Conservation (phyloP, 257 asterid species). For the Nicotiana knightiana region DNA sequence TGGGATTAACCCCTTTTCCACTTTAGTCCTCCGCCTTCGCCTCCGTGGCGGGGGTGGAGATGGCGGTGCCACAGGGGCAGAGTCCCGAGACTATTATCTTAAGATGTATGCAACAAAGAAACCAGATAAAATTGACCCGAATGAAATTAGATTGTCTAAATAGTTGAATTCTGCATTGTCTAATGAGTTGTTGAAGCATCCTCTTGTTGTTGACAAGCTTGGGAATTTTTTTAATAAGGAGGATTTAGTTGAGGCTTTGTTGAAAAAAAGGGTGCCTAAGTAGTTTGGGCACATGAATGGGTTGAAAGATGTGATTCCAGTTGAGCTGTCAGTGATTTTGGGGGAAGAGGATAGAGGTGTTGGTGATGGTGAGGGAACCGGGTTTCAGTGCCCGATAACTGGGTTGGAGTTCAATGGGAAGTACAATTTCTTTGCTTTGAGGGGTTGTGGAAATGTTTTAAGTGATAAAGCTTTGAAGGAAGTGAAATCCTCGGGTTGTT, state of each 20-base stretch:
- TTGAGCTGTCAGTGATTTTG: conserved; percentile 47
- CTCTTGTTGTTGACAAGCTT: conserved; percentile 65
- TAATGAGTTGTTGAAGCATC: conserved; percentile 68
- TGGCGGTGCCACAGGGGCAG: conserved; percentile 95
- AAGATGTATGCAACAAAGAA: conserved; percentile 82
- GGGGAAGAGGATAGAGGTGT: conserved; percentile 30
- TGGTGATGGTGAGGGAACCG: conserved; percentile 18
- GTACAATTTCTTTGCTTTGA: conserved; percentile 57
- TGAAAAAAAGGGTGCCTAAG: conserved; percentile 77
- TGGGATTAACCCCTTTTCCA: conserved; percentile 41
- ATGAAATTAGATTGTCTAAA: conserved; percentile 69
- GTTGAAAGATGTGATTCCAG: conserved; percentile 82
- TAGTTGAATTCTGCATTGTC: conserved; percentile 81
- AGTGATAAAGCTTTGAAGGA: conserved; percentile 88
- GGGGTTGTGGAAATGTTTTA: conserved; percentile 74
- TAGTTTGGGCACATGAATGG: conserved; percentile 75
- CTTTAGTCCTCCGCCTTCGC: conserved; percentile 54
- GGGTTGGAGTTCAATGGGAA: conserved; percentile 82
- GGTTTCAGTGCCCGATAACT: conserved; percentile 73
- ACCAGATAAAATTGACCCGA: conserved; percentile 79
- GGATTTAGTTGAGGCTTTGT: conserved; percentile 75
- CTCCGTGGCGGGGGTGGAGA: conserved; percentile 82
- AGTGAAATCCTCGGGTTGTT: conserved; percentile 66
- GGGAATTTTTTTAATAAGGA: conserved; percentile 91
- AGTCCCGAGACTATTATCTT: conserved; percentile 79